These are phyloP conservation scores for Sporobolomyces pararoseus DNA, from an alignment of 768 basidiomycete genomes.

Conservation along the genomic window DNA sequence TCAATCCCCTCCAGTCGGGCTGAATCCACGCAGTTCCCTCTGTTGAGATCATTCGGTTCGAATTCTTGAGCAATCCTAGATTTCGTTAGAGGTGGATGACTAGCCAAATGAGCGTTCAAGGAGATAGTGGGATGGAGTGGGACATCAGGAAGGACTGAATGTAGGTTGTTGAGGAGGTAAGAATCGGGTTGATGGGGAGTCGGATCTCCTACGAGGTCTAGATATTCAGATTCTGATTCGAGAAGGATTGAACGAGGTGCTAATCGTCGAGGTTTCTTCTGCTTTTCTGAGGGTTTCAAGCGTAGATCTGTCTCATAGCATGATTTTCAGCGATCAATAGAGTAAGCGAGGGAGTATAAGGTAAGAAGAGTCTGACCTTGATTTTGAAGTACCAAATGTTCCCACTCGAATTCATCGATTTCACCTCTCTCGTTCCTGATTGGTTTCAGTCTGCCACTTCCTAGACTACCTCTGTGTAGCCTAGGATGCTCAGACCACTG, in stretches of 20 bases:
- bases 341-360: background rate
- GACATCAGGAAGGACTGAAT: background rate
- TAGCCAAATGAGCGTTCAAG: slow-evolving; percentile 16
- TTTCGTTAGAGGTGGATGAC: background rate
- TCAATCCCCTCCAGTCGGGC: background rate
- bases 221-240: slow-evolving; percentile 5
- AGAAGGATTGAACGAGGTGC: background rate
- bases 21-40: slow-evolving; percentile 23
- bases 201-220: slow-evolving; percentile 24
- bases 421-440: background rate
- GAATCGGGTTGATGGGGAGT: no score
- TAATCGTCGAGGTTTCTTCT: background rate
- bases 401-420: slow-evolving; percentile 13
- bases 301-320: slow-evolving; percentile 6
- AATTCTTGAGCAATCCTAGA: slow-evolving; percentile 1
- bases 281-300: background rate
- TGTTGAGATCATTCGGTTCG: slow-evolving; percentile 16
- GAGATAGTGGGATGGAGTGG: slow-evolving; percentile 29
- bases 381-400: background rate
- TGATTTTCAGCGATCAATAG: background rate
- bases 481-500: slow-evolving; percentile 21
- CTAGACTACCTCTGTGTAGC: background rate
- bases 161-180: no score
- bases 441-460: background rate
- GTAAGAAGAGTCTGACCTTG: slow-evolving; percentile 7